Evolutionary conservation across 768 basidiomycete genomes (phyloP).

Genomic region (Imleria badia): DNA sequence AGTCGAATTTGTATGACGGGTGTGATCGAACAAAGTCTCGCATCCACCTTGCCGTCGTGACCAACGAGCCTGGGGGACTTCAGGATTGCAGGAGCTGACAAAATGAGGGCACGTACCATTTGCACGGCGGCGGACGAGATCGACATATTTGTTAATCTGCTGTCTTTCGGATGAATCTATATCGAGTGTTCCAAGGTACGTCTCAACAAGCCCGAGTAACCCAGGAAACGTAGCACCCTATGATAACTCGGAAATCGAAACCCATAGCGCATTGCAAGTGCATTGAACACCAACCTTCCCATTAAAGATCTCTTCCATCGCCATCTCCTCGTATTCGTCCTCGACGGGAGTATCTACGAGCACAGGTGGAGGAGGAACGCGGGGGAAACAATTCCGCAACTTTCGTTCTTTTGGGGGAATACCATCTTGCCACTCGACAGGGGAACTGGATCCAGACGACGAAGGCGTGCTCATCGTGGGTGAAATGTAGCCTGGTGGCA

Average conservation of each 20-base stretch:
- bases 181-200: conserved; percentile 86
- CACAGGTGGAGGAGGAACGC: conserved; percentile 45
- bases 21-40: conserved; percentile 88
- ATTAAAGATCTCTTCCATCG: conserved; percentile 88
- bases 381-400: conserved; percentile 71
- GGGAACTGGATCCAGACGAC: conserved; percentile 42
- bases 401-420: conserved; percentile 57
- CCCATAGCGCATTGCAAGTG: background rate
- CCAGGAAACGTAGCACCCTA: conserved; percentile 74
- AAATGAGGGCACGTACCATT: conserved; percentile 54
- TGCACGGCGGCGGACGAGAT: conserved; percentile 74
- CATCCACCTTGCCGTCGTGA: conserved; percentile 92
- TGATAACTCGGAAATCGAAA: conserved; percentile 8
- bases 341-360: conserved; percentile 57
- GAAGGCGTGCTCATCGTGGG: conserved; percentile 42
- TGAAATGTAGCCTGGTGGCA: conserved; percentile 48
- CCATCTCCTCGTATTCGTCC: conserved; percentile 91
- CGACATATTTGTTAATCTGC: conserved; percentile 74
- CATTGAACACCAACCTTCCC: conserved; percentile 63
- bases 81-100: conserved; percentile 1
- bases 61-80: conserved; percentile 57
- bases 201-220: conserved; percentile 73
- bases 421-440: conserved; percentile 34
- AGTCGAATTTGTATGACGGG: conserved; percentile 89
- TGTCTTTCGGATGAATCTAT: conserved; percentile 56